Evolutionary conservation across 2,329 filamentous ascomycete genomes (phyloP).

Genomic region (Setomelanomma holmii): DNA sequence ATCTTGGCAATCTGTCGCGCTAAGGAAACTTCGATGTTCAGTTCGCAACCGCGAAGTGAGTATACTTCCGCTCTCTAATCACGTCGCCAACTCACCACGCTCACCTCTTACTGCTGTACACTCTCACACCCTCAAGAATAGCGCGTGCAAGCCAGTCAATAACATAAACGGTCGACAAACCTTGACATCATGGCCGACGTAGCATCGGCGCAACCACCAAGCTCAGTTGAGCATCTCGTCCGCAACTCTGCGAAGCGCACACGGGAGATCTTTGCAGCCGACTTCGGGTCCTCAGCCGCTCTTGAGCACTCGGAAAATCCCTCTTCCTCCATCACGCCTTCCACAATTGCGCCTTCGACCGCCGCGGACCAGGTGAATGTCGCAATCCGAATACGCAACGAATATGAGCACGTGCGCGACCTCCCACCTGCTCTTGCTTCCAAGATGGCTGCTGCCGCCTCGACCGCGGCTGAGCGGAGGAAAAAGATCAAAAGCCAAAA

Average conservation of each 20-base stretch:
- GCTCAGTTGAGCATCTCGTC: constrained; percentile 37
- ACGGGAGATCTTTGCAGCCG: constrained; percentile 61
- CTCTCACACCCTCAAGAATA: no score
- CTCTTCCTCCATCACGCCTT: constrained; percentile 51
- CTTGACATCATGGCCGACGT: constrained; percentile 27
- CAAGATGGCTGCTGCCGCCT: constrained; percentile 72
- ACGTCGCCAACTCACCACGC: no score
- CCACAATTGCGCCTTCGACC: constrained; percentile 54
- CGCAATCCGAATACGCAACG: constrained; percentile 67
- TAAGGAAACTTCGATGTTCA: constrained; percentile 17
- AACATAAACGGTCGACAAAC: no score
- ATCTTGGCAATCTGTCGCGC: constrained; percentile 13
- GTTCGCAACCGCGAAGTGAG: neutral
- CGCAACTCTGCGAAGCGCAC: constrained; percentile 61
- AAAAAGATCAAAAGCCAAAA: constrained; percentile 66
- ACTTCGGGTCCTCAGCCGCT: constrained; percentile 55
- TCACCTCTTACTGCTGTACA: no score
- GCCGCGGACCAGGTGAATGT: constrained; percentile 57
- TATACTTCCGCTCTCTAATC: no score
- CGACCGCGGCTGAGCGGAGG: constrained; percentile 65
- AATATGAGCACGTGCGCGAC: constrained; percentile 80
- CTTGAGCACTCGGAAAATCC: constrained; percentile 50
- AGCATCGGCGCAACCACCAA: constrained; percentile 22
- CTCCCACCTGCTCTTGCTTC: constrained; percentile 80
- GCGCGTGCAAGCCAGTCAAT: neutral